Percentiles rank a stretch among this genome's conserved stretches.
These are phyloP conservation scores for Yarrowia osloensis DNA, from an alignment of 805 yeast species.

Conservation along the genomic window DNA sequence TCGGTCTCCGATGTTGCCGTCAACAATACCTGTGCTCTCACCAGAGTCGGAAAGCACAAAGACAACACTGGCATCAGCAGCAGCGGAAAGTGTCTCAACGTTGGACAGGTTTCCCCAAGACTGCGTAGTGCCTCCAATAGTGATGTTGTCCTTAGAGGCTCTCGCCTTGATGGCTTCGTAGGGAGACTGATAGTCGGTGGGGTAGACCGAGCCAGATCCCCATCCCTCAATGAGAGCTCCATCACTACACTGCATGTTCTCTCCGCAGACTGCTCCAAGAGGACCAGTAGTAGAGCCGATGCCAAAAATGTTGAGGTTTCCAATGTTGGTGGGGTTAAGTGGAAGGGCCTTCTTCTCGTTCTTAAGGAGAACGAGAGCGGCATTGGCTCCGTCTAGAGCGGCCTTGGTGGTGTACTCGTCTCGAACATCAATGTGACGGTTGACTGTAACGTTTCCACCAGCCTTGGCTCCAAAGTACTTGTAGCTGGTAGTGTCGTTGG, in stretches of 20 bases:
- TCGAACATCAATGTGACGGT: slow-evolving; percentile 58
- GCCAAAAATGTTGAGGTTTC: slow-evolving; percentile 41
- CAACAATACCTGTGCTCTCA: slow-evolving; percentile 60
- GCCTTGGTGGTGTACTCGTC: slow-evolving; percentile 50
- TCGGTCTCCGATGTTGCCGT: slow-evolving; percentile 61
- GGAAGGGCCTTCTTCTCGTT: slow-evolving; percentile 57
- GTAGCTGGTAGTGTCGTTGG: slow-evolving; percentile 51
- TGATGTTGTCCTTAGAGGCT: slow-evolving; percentile 41
- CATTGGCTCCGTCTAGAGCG: slow-evolving; percentile 56
- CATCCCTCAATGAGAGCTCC: slow-evolving; percentile 63
- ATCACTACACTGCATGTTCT: slow-evolving; percentile 54
- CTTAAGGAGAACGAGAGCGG: slow-evolving; percentile 55
- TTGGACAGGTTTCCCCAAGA: slow-evolving; percentile 13
- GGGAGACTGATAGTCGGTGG: slow-evolving; percentile 59
- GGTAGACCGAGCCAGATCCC: slow-evolving; percentile 64
- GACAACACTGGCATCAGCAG: slow-evolving; percentile 54
- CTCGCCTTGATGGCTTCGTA: slow-evolving; percentile 54
- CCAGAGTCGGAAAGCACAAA: slow-evolving; percentile 59
- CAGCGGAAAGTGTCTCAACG: not conserved
- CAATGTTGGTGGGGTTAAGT: slow-evolving; percentile 44
- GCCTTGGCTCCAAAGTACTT: slow-evolving; percentile 44
- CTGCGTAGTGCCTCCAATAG: not conserved
- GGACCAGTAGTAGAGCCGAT: slow-evolving; percentile 54
- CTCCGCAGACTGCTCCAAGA: slow-evolving; percentile 52
- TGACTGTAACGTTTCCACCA: slow-evolving; percentile 57